Base-by-base conservation (phyloP, 345 rosid genomes). In the Excoecaria cochinchinensis region DNA sequence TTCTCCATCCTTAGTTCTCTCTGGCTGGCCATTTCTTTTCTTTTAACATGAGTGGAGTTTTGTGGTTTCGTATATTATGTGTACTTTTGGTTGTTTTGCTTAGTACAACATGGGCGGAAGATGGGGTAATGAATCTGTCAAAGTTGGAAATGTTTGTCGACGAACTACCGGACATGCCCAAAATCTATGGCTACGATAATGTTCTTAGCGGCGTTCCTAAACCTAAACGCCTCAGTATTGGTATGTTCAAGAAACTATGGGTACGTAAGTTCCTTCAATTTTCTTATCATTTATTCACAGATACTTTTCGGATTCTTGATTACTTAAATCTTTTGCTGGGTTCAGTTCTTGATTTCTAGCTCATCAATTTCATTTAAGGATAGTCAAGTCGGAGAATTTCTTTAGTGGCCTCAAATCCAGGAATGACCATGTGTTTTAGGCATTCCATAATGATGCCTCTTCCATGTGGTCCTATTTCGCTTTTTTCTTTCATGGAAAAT, bases 241-340 rank as follows among this genome's bases (percentile, higher is more conserved):
- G 95, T 86, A 95, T 95, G 98, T 95, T 77, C 83, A 40, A 31
- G 79, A 91, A 78, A 59, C 74, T 73, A 78, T 93, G 97, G 99
- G 99, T 95, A 24, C 1, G 6, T 56, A 84, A 67, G 60, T 59
- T 52, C 11, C 48, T 70, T 63, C 38, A 31, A 31, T 14, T 64
- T 46, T 12, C 39, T 31, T 56, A 19, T 14, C 9, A 6, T 66
- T 17, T 19, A 31, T n/a, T 59, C 4, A 11, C 17, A 70, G 16
- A 15, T 47, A 42, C 3, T 63, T 14, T 36, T 38, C 38, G n/a
- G 3, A 31, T 16, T 17, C 42, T 65, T 31, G 13, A 60, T 3
- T 60, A 4, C 22, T 22, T 36, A 60, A 4, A 36, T 24, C 4
- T 60, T 57, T 57, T 57, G 55, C 55, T 11, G 12, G 12, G 15